phyloP scores from a whole-genome alignment of 2,329 filamentous ascomycete genomes.

The Huntiella decipiens region DNA sequence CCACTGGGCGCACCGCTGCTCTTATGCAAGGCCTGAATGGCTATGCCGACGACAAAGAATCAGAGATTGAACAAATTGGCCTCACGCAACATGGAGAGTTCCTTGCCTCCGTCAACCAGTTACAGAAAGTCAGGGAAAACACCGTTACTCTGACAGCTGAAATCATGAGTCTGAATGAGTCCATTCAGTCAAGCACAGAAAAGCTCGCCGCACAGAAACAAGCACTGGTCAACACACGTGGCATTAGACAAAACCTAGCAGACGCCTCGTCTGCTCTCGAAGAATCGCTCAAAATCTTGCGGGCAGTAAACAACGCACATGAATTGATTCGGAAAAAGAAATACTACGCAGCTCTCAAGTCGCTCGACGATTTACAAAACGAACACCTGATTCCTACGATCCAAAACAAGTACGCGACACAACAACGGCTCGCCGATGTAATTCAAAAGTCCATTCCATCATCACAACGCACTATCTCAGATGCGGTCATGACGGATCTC shows the following conservation, averaged over 20 bases:
- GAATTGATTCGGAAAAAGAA: slow-evolving; percentile 83
- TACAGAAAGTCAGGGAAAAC: slow-evolving; percentile 80
- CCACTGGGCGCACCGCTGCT: slow-evolving; percentile 25
- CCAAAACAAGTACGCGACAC: slow-evolving; percentile 70
- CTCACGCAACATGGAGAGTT: slow-evolving; percentile 96
- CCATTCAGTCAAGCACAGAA: slow-evolving; percentile 87
- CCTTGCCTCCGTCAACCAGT: slow-evolving; percentile 75
- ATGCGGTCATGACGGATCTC: slow-evolving; percentile 89
- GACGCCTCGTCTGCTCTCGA: slow-evolving; percentile 77
- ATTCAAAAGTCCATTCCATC: slow-evolving; percentile 91
- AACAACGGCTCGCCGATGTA: slow-evolving; percentile 85
- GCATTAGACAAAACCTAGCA: slow-evolving; percentile 86
- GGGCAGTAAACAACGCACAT: slow-evolving; percentile 84
- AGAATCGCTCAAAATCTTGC: slow-evolving; percentile 79
- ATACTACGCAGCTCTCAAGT: slow-evolving; percentile 86
- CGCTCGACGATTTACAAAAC: slow-evolving; percentile 87
- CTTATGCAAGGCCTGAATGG: slow-evolving; percentile 21
- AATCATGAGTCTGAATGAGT: slow-evolving; percentile 81
- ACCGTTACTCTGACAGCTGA: slow-evolving; percentile 78
- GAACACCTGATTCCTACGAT: slow-evolving; percentile 62
- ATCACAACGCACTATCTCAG: slow-evolving; percentile 81
- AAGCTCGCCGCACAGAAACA: slow-evolving; percentile 89
- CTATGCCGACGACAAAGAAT: slow-evolving; percentile 72
- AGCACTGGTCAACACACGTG: slow-evolving; percentile 76
- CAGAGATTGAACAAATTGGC: slow-evolving; percentile 85